Base-by-base conservation (phyloP, 805 yeast genomes). In the Candida boidinii region DNA sequence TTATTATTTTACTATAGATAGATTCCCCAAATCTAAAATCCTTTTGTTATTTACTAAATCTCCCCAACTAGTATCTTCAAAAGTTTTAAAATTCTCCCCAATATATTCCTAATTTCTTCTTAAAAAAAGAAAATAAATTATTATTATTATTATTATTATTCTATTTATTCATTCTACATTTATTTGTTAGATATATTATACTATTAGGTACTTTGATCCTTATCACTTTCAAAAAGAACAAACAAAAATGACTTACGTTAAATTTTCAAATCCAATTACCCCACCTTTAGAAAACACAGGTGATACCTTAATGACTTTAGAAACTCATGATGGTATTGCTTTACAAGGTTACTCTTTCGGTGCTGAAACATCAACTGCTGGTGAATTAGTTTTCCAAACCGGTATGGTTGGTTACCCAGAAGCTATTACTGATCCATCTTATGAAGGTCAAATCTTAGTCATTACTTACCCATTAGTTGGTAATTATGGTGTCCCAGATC, bases 371-470 rank as follows among this genome's bases (percentile, higher is more conserved):
- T 59, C 95, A 17, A 76, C 78, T 36, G 94, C 97, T 36, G 98
- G 98, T 72, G 98, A 92, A 66, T 76, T 94, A 50, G 98, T 92
- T 39, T 92, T 92, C 76, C 97, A 94, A 64, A 92, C 98, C 42
- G 97, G 98, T 68, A 88, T 92, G 96, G 97, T 92, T 48, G 98
- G 98, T 41, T 92, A 92, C 60, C 98, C 98, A 13, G 98, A 92
- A 60, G 84, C 96, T 7, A 87, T 92, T 94, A 92, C 98, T 16
- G 98, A 92, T 60, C 99, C 99, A 24, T 87, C 96, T 6, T 92
- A 92, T 60, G 79, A 78, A 49, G 99, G 98, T 32, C 99, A 92
- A 66, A 92, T 92, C 46, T 74, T 92, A 45, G 94, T 92, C 39
- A 85, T 92, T 64, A 92, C 98, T 7, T 96, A 87, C 61, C 98